These are phyloP conservation scores for Ramichloridium luteum DNA, from an alignment of 2,329 filamentous ascomycete species.

Conservation along the genomic window DNA sequence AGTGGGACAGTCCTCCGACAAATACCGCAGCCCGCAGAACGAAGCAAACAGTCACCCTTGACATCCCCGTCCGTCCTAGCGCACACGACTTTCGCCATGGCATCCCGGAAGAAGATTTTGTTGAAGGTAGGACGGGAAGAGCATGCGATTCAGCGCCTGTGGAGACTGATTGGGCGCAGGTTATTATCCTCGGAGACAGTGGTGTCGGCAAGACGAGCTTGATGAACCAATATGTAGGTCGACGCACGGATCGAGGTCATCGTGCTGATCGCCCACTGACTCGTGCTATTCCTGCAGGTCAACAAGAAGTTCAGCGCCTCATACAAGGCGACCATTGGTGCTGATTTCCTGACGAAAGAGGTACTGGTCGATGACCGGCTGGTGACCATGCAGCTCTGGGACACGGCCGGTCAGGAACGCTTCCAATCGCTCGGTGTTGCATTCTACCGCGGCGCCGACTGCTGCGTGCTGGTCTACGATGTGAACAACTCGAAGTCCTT, in stretches of 20 bases:
- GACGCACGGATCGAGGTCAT: slow-evolving; percentile 3
- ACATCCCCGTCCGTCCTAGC: too few relatives aligned
- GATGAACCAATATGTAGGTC: slow-evolving; percentile 99
- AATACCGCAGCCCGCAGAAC: too few relatives aligned
- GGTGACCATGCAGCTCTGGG: slow-evolving; percentile 99
- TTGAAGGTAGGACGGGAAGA: slow-evolving; percentile 20
- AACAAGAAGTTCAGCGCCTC: slow-evolving; percentile 99
- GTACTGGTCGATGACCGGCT: slow-evolving; percentile 93
- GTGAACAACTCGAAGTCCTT: slow-evolving; percentile 99
- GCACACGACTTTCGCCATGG: too few relatives aligned
- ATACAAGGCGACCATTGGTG: slow-evolving; percentile 98
- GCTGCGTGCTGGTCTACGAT: slow-evolving; percentile 94
- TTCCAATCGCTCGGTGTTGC: slow-evolving; percentile 96
- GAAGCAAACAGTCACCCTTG: too few relatives aligned
- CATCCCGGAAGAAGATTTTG: slow-evolving; percentile 29
- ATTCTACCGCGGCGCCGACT: slow-evolving; percentile 95
- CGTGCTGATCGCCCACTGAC: slow-evolving; percentile 4
- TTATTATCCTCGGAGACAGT: slow-evolving; percentile 97
- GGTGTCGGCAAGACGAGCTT: slow-evolving; percentile 98
- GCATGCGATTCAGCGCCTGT: slow-evolving; percentile 5
- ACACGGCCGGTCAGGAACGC: slow-evolving; percentile 91
- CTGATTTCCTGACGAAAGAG: slow-evolving; percentile 96
- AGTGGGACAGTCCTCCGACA: too few relatives aligned
- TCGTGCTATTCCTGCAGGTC: slow-evolving; percentile 48
- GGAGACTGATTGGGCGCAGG: slow-evolving; percentile 41